A percentile compares a stretch with the other conserved stretches of the same genome.
Conservation (phyloP, 495 filamentous ascomycete genomes). For the Trichocladium uniseriatum region DNA sequence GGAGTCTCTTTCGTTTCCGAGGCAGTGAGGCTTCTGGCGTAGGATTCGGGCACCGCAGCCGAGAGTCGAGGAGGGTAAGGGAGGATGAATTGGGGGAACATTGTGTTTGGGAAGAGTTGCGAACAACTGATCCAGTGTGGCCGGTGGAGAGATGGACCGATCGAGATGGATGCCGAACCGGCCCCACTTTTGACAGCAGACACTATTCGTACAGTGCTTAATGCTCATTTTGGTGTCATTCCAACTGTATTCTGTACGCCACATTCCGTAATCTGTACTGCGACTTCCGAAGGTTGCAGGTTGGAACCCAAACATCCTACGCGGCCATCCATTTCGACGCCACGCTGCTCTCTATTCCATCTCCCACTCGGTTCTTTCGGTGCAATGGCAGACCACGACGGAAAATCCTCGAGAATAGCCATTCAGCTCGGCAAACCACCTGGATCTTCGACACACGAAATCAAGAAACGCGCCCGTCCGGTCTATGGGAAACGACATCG, state of each 20-base stretch:
- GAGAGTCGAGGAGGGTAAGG: not conserved
- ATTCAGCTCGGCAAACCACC: slow-evolving; percentile 26
- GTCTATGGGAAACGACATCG: slow-evolving; percentile 32
- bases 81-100: not conserved
- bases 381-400: slow-evolving; percentile 16
- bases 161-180: not conserved
- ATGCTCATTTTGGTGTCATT: too few relatives aligned
- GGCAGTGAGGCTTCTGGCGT: not conserved
- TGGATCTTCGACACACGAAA: slow-evolving; percentile 9
- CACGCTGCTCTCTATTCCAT: too few relatives aligned
- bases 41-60: not conserved
- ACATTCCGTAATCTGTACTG: too few relatives aligned
- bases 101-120: slow-evolving; percentile 1
- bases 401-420: slow-evolving; percentile 25
- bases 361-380: not conserved
- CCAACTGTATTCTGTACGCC: too few relatives aligned
- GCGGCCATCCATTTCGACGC: too few relatives aligned
- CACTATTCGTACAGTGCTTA: too few relatives aligned
- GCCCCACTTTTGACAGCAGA: too few relatives aligned
- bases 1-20: not conserved
- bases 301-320: too few relatives aligned
- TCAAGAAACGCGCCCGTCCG: slow-evolving; percentile 27
- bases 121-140: not conserved
- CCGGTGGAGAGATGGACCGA: not conserved
- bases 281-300: too few relatives aligned